A percentile compares a stretch with the other conserved stretches of the same genome.
Evolutionary conservation across 148 eudicot genomes (phyloP).

Genomic region (Rhododendron henanense): DNA sequence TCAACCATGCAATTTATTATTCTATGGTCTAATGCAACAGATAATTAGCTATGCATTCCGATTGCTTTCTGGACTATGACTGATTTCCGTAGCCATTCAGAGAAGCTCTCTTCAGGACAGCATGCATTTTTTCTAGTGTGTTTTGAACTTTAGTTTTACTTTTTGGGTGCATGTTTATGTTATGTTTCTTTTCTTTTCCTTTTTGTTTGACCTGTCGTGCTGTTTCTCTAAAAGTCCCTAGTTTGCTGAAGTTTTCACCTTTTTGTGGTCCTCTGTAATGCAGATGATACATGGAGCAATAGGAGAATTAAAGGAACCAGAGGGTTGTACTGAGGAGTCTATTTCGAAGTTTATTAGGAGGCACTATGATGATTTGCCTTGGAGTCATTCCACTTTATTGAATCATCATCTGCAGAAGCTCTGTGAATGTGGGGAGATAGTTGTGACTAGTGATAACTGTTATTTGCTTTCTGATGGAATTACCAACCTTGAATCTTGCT

Average conservation of each 20-base stretch:
- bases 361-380: slow-evolving; percentile 6
- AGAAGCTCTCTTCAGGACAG: not conserved
- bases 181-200: not conserved
- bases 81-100: not conserved
- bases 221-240: not conserved
- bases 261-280: slow-evolving; percentile 4
- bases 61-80: not conserved
- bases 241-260: not conserved
- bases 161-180: not conserved
- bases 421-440: slow-evolving; percentile 9
- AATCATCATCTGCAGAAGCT: slow-evolving; percentile 13
- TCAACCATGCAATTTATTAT: not conserved
- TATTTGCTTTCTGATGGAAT: slow-evolving; percentile 8
- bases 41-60: not conserved
- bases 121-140: not conserved
- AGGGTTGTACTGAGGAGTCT: slow-evolving; percentile 5
- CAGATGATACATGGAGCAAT: slow-evolving; percentile 13
- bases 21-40: not conserved
- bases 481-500: not conserved
- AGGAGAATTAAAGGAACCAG: not conserved
- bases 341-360: slow-evolving; percentile 3
- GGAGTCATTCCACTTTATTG: slow-evolving; percentile 10
- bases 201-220: not conserved
- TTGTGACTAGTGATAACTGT: not conserved
- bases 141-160: not conserved